Base-by-base conservation (phyloP, 1,284 basidiomycete species). In the Malassezia nana region DNA sequence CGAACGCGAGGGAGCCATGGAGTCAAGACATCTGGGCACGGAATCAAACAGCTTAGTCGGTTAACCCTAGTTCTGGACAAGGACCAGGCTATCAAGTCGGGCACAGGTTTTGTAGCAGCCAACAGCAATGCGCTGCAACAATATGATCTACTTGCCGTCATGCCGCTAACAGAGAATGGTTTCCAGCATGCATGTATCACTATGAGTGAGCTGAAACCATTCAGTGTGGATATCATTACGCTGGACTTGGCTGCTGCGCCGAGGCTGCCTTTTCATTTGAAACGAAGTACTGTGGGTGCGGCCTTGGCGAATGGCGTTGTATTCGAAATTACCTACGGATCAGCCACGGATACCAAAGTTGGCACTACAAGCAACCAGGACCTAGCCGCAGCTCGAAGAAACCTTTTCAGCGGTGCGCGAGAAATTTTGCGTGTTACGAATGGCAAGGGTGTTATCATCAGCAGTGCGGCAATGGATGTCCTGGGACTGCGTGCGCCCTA, bases 301-400 rank as follows among this genome's bases (percentile, higher is more conserved):
- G 86, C 88, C 0, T 78, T 88, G 12, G 83, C 84, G 63, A 86
- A 87, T 59, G 89, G 89, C 6, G 83, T 83, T 0, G 83, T 84
- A 0, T 89, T 91, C 65, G 88, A 90, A 71, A 80, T 91, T 45
- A 79, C 78, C 55, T 88, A 90, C 60, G 46, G 58, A 7, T 51
- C 56, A 20, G 62, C 60, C 0, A 45, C 67, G 10, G 35, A 40
- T 7, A 45, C 1, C 13, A 22, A n/a, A 12, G 16, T 8, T 16
- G 30, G 24, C 25, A 32, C 40, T 12, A 8, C 31, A 29, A 13
- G 40, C 0, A 20, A 35, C 3, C 54, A 52, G 6, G 60, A 64
- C 20, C 38, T 52, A 10, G 16, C 55, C 8, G 55, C 57, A 18
- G 53, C 59, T 13, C 54, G 68, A 7, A 55, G 68, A 6, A 72